Evolutionary conservation across 208 protist genomes (phyloP), one percentile per base, ranked within the genome.

Genomic region (Leishmania tarentolae): DNA sequence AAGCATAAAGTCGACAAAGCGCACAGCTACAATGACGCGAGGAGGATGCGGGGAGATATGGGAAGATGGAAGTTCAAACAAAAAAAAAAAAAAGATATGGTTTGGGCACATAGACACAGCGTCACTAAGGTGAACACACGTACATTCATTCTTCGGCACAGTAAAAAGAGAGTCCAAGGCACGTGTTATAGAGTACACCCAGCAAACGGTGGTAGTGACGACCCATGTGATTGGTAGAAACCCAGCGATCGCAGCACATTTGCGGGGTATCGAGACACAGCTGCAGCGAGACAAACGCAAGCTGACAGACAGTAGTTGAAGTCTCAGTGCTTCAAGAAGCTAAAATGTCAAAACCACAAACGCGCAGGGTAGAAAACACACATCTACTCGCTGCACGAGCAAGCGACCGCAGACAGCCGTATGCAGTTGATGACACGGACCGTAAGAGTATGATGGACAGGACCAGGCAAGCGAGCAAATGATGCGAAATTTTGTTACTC

Each of bases 11-110:
- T 37, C n/a, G 35, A 70, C 37, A 4, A 46, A 19, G 65, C 17
- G 3, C 21, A 9, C 6, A 35, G 65, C 40, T 44, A 35, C 28
- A 69, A 72, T 46, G 57, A 28, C 28, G 28, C 9, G 56, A 61
- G 13, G 24, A 61, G 28, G 56, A 15, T n/a, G n/a, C n/a, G n/a
- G 8, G 72, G 42, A 79, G 78, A 53, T 59, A 84, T 70, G 78
- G 24, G 76, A 79, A 74, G 53, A 56, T 4, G 44, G 65, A 70
- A 17, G 46, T 72, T 6, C n/a, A n/a, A n/a, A n/a, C n/a, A n/a
- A n/a, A n/a, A n/a, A n/a, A n/a, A n/a, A n/a, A n/a, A n/a, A n/a
- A n/a, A n/a, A n/a, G n/a, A n/a, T n/a, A n/a, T n/a, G n/a, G n/a
- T n/a, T n/a, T n/a, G n/a, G n/a, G n/a, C 40, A 28, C 40, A 72